Conservation (phyloP, 257 asterid genomes). For the Jaltomata sinuosa region DNA sequence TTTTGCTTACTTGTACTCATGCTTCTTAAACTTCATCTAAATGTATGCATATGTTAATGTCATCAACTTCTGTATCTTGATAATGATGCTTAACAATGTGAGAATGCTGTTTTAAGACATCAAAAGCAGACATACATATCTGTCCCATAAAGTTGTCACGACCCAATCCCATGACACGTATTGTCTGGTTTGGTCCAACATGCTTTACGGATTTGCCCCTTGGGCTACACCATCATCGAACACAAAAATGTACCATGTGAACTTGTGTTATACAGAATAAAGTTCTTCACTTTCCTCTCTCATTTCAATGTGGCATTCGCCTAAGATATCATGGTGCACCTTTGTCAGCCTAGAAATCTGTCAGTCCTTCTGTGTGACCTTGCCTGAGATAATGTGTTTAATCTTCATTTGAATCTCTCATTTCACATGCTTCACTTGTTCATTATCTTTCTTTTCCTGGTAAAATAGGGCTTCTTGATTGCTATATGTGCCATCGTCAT, state of each 20-base stretch:
- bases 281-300: too few relatives aligned
- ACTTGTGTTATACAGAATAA: too few relatives aligned
- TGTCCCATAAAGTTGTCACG: too few relatives aligned
- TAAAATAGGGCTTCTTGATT: constrained; percentile 56
- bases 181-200: too few relatives aligned
- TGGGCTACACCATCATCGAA: too few relatives aligned
- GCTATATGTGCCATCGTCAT: constrained; percentile 77
- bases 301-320: too few relatives aligned
- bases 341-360: too few relatives aligned
- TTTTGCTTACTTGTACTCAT: neutral
- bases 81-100: neutral
- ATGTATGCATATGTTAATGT: neutral
- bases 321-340: too few relatives aligned
- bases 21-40: neutral
- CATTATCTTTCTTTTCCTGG: neutral
- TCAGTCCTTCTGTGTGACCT: too few relatives aligned
- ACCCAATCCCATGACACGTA: too few relatives aligned
- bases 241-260: too few relatives aligned
- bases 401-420: neutral
- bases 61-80: neutral
- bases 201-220: too few relatives aligned
- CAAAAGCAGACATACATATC: neutral
- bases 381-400: neutral
- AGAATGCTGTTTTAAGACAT: neutral
- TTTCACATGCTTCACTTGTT: neutral